These are phyloP conservation scores for Clonostachys byssicola DNA, from an alignment of 2,329 filamentous ascomycete species.

Conservation along the genomic window DNA sequence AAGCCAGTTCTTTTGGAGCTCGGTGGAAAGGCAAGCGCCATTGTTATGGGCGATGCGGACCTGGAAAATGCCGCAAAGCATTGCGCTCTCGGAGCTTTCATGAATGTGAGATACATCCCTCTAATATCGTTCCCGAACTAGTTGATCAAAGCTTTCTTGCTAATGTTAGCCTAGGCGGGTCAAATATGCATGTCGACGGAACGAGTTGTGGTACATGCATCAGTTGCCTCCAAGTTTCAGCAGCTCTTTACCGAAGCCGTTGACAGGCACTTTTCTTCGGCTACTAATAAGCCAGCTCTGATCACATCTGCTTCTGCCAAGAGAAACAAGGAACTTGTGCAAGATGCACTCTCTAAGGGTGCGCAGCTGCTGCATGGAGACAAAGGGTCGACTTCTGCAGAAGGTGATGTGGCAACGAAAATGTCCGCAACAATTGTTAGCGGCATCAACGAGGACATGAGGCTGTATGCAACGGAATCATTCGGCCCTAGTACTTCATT, in stretches of 20 bases:
- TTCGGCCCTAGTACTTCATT: constrained; percentile 26
- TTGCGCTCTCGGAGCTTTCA: constrained; percentile 66
- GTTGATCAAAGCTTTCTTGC: too few relatives aligned
- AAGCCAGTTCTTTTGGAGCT: constrained; percentile 81
- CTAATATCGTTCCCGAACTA: too few relatives aligned
- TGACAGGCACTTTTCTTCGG: too few relatives aligned
- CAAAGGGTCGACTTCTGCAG: too few relatives aligned
- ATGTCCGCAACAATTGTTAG: constrained; percentile 14
- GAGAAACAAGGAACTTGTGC: not conserved
- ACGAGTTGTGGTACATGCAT: constrained; percentile 40
- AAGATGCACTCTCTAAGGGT: not conserved
- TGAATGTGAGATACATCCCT: constrained; percentile 40
- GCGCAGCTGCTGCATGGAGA: not conserved
- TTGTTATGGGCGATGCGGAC: constrained; percentile 79
- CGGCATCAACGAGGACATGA: constrained; percentile 20
- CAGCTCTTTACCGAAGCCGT: too few relatives aligned
- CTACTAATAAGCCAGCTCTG: too few relatives aligned
- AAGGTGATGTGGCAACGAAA: not conserved
- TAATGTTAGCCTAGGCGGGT: constrained; percentile 24
- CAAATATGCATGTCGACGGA: constrained; percentile 73
- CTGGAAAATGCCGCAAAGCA: constrained; percentile 65
- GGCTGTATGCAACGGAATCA: constrained; percentile 24
- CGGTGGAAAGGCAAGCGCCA: constrained; percentile 75
- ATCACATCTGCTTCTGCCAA: not conserved
- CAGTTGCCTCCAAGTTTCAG: constrained; percentile 7